These are phyloP conservation scores for Helianthus annuus DNA, from an alignment of 129 eudicot species.

Conservation along the genomic window HanXRQr2.0-SUNRISE NC_035435.2:11666716-11667215, in stretches of 20 bases:
- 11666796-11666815: not conserved
- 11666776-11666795: not conserved
- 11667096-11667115: no score
- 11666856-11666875: slow-evolving; percentile 95
- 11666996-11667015: no score
- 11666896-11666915: slow-evolving; percentile 76
- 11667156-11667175: no score
- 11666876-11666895: slow-evolving; percentile 82
- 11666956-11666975: slow-evolving; percentile 36
- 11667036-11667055: no score
- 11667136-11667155: no score
- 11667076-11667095: no score
- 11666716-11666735: not conserved
- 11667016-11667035: no score
- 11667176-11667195: no score
- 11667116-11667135: no score
- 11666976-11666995: not conserved
- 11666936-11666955: slow-evolving; percentile 72
- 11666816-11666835: slow-evolving; percentile 87
- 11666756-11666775: not conserved
- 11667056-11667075: no score
- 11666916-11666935: slow-evolving; percentile 72
- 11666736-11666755: not conserved
- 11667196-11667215: no score
- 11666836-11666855: slow-evolving; percentile 97